Base-by-base conservation (phyloP, 164 flowering plant genomes). In the Brasenia schreberi region DNA sequence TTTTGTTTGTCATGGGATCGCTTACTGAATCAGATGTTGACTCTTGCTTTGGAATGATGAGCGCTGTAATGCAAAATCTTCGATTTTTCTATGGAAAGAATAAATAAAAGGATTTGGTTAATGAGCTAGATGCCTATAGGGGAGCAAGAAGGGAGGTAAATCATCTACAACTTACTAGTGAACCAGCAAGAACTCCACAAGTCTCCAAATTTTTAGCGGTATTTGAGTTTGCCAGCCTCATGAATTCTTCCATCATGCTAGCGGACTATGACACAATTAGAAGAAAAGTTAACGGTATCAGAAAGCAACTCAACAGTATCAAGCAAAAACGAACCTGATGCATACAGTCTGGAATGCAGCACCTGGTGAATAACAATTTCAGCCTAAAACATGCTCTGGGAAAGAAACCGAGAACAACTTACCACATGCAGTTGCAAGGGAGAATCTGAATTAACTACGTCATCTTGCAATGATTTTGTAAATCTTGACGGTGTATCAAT, bases 1-100 rank as follows among this genome's bases (percentile, higher is more conserved):
- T 45, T 45, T 45, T 2, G 53, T 12, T 7, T 45, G 53, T 45
- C 53, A 45, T 45, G 12, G 53, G 12, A 60, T 60, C 11, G 42
- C 72, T 79, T 83, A 94, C 98, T 70, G 96, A 75, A 77, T 94
- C 84, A 45, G 98, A 83, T 23, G 97, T 94, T 18, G 95, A 86
- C 73, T 94, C 97, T 76, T 94, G 99, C 82, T 94, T 94, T 27
- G 99, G 99, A 61, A 94, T 87, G 64, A 94, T 94, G 45, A 94
- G 87, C 64, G 97, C 82, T 10, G 97, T 86, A 44, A 94, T 70
- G 71, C 72, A 83, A 68, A 94, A 94, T 59, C 80, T 88, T 73
- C 93, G 79, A 76, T 91, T 84, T 81, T 88, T 89, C 99, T 94
- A 84, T 75, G 69, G 10, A 64, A 59, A 43, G 5, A 68, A 6